Conservation (phyloP, 2,329 filamentous ascomycete genomes). For the Ophiostoma sp. region DNA sequence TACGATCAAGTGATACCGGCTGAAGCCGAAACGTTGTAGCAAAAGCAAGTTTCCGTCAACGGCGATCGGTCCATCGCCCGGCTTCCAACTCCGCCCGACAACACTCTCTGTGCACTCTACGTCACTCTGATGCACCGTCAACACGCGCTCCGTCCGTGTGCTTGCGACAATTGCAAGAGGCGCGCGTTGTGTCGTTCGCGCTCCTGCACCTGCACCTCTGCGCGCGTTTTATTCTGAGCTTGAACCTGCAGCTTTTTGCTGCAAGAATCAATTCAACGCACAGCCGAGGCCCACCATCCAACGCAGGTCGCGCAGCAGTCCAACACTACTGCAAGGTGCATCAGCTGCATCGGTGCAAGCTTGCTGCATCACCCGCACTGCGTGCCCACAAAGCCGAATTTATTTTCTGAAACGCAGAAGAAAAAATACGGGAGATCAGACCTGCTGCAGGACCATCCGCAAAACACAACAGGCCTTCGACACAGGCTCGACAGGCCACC, state of each 20-base stretch:
- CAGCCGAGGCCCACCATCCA: constrained; percentile 20
- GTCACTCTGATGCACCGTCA: not conserved
- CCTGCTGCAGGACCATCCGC: not conserved
- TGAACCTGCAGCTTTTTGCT: constrained; percentile 7
- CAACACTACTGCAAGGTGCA: constrained; percentile 22
- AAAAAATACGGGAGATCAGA: not conserved
- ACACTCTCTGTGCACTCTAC: not conserved
- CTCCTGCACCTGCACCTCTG: not conserved
- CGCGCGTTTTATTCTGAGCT: not conserved
- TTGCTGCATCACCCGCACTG: not conserved
- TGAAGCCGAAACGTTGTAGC: not conserved
- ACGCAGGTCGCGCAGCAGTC: constrained; percentile 17
- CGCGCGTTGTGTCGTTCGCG: not conserved
- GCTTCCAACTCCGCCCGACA: not conserved
- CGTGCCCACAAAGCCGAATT: not conserved
- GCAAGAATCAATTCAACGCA: not conserved
- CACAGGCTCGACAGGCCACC: not conserved
- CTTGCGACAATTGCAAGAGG: not conserved
- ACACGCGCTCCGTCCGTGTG: not conserved
- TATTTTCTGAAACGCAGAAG: not conserved
- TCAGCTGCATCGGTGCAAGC: constrained; percentile 20
- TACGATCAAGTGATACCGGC: not conserved
- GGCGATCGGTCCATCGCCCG: not conserved
- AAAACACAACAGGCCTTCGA: not conserved
- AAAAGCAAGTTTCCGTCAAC: not conserved